Percentiles rank a stretch among this genome's conserved stretches.
Conservation (phyloP, 2,329 filamentous ascomycete species). For the Curvularia hawaiiensis region DNA sequence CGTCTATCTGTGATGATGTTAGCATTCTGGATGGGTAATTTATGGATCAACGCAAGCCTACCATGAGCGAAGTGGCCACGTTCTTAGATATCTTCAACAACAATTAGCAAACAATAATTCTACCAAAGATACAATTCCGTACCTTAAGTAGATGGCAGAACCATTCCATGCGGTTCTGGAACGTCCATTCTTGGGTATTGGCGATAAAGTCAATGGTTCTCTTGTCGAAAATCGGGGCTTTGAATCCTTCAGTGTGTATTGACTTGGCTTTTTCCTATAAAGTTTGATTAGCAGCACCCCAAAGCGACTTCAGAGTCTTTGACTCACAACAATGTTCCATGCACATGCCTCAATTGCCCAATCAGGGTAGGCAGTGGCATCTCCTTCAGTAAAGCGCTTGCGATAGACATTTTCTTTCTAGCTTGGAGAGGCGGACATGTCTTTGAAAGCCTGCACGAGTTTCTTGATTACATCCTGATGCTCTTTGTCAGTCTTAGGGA, state of each 20-base stretch:
- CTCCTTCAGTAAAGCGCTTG: slow-evolving; percentile 16
- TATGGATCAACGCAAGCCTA: background rate
- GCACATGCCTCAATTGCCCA: slow-evolving; percentile 21
- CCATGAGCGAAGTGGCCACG: slow-evolving; percentile 18
- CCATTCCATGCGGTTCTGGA: slow-evolving; percentile 18
- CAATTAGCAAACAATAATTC: background rate
- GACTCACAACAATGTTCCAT: slow-evolving; percentile 17
- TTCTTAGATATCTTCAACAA: slow-evolving; percentile 10
- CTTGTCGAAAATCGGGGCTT: slow-evolving; percentile 14
- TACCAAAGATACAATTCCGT: background rate
- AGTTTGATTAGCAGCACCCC: background rate
- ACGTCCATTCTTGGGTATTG: slow-evolving; percentile 19
- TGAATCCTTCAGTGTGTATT: slow-evolving; percentile 19
- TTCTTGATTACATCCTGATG: slow-evolving; percentile 2
- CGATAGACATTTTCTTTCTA: slow-evolving; percentile 14
- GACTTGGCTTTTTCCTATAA: slow-evolving; percentile 8
- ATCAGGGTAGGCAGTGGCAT: slow-evolving; percentile 8
- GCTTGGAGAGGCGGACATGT: slow-evolving; percentile 11
- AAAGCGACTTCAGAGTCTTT: background rate
- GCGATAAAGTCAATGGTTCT: slow-evolving; percentile 14
- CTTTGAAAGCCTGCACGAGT: slow-evolving; percentile 15
- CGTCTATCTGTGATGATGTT: slow-evolving; percentile 14
- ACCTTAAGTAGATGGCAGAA: slow-evolving; percentile 17
- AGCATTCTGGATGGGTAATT: background rate
- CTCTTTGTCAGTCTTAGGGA: slow-evolving; percentile 14